Evolutionary conservation across 2,329 filamentous ascomycete genomes (phyloP).

Genomic region (Bipolaris oryzae): DNA sequence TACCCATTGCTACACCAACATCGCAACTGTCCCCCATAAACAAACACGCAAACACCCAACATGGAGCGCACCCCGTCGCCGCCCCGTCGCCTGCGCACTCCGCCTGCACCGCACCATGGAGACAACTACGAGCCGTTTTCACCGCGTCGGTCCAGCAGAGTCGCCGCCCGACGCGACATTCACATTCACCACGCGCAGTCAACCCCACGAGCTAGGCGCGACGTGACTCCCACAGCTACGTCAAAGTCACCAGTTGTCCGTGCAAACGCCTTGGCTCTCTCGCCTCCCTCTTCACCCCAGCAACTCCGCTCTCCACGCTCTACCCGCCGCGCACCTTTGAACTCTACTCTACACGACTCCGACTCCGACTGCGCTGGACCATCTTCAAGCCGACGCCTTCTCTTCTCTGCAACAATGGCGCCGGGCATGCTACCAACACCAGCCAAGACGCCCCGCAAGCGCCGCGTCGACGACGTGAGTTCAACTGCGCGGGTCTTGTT

Average conservation of each 20-base stretch:
- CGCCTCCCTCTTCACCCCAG: constrained; percentile 51
- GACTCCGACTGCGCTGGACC: constrained; percentile 39
- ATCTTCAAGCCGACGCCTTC: constrained; percentile 34
- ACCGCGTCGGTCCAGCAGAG: constrained; percentile 67
- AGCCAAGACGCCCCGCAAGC: constrained; percentile 76
- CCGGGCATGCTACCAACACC: constrained; percentile 74
- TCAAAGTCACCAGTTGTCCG: constrained; percentile 33
- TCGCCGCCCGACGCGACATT: constrained; percentile 60
- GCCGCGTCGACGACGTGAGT: constrained; percentile 50
- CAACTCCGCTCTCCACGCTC: constrained; percentile 40
- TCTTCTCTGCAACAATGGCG: constrained; percentile 31
- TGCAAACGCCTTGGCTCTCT: constrained; percentile 56
- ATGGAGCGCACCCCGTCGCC: constrained; percentile 66
- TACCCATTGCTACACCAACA: constrained; percentile 23
- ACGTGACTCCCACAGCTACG: constrained; percentile 39
- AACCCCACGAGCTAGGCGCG: constrained; percentile 34
- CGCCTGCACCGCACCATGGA: constrained; percentile 71
- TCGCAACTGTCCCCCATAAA: constrained; percentile 17
- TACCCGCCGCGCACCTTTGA: constrained; percentile 36
- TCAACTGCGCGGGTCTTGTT: constrained; percentile 62
- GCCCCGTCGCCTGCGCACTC: constrained; percentile 65
- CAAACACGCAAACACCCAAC: constrained; percentile 10
- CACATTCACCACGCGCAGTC: constrained; percentile 36
- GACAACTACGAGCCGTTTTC: constrained; percentile 76
- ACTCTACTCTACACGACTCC: constrained; percentile 32